phyloP scores from a whole-genome alignment of 108 stramenopile species.

The Mediolabrus comicus region DNA sequence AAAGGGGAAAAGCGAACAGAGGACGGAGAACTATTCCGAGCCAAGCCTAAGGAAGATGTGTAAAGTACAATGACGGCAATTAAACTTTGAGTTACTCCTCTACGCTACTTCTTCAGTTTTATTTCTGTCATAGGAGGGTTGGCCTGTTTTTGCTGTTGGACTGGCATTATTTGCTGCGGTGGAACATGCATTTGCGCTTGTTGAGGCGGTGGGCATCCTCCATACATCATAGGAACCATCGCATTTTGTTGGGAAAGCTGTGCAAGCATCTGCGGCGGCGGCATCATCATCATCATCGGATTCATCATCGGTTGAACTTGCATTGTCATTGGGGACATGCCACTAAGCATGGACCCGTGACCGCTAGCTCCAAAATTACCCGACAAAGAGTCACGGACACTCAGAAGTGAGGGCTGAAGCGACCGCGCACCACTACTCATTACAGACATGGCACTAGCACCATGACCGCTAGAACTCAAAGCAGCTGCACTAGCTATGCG shows the following conservation, averaged over 20 bases:
- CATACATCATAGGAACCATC: background rate
- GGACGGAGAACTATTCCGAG: no score
- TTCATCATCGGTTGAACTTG: background rate
- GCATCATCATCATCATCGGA: background rate
- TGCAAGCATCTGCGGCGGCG: background rate
- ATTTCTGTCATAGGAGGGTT: background rate
- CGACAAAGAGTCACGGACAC: background rate
- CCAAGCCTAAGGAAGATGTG: no score
- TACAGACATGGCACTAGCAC: background rate
- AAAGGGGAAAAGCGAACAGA: no score
- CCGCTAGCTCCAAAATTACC: background rate
- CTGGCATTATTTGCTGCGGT: background rate
- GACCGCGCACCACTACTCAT: background rate
- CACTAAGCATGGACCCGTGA: background rate
- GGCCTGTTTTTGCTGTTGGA: background rate
- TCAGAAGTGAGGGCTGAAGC: no score
- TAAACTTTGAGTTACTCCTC: no score
- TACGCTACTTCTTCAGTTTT: background rate
- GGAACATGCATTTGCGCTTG: background rate
- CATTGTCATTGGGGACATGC: background rate
- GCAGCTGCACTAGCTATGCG: conserved; percentile 39
- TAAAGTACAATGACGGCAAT: no score
- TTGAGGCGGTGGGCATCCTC: background rate
- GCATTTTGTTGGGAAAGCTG: background rate
- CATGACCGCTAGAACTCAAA: background rate